A percentile compares a stretch with the other conserved stretches of the same genome.
Evolutionary conservation across 169 alveolate genomes (phyloP).

Genomic region (Prorocentrum cordatum): DNA sequence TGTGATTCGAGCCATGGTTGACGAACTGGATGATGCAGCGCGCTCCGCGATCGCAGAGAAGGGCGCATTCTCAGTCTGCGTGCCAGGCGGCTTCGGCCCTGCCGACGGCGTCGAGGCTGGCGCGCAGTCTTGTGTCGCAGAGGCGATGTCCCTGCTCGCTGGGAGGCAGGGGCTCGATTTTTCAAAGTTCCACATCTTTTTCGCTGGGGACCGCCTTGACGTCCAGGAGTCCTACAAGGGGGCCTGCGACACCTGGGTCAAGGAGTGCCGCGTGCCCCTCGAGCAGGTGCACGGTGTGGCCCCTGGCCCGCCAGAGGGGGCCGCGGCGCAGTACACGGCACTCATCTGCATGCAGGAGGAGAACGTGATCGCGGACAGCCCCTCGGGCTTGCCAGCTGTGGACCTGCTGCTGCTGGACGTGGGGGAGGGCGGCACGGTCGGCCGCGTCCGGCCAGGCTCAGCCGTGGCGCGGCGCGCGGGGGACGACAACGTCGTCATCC

Average conservation of each 20-base stretch:
- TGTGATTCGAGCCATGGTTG: too few relatives aligned
- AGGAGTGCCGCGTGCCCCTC: neutral
- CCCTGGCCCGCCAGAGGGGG: constrained; percentile 20
- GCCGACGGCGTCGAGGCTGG: constrained; percentile 20
- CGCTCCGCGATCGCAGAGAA: constrained; percentile 34
- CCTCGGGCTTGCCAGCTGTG: too few relatives aligned
- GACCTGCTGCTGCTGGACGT: too few relatives aligned
- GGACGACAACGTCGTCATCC: too few relatives aligned
- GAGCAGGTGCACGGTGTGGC: neutral
- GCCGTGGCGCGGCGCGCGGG: too few relatives aligned
- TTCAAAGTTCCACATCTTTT: constrained; percentile 28
- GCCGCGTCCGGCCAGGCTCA: too few relatives aligned
- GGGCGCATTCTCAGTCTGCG: constrained; percentile 32
- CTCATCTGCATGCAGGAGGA: too few relatives aligned
- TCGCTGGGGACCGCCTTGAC: constrained; percentile 35
- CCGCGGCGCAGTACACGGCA: constrained; percentile 38
- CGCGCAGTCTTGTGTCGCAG: too few relatives aligned
- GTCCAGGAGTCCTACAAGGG: neutral
- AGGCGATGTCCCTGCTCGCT: neutral
- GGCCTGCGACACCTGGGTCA: neutral
- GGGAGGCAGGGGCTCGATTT: neutral
- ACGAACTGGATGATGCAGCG: too few relatives aligned
- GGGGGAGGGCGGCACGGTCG: too few relatives aligned
- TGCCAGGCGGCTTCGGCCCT: constrained; percentile 30
- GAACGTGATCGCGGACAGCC: too few relatives aligned